These are phyloP conservation scores for Ustilago trichophora DNA, from an alignment of 1,284 basidiomycete genomes.

Conservation along the genomic window DNA sequence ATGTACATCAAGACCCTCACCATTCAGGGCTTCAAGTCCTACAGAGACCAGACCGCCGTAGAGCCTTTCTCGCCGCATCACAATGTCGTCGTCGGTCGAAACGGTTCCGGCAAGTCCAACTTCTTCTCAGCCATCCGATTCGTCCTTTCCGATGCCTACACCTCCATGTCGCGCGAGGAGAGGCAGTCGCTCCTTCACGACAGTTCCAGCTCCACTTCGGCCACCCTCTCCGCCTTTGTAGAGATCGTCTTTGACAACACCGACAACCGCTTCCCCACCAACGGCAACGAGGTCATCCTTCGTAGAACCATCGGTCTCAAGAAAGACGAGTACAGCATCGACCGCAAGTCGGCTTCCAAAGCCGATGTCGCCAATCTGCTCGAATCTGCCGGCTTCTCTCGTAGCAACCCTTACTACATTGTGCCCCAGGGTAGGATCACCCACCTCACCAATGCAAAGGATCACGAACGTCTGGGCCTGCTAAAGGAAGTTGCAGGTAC, in stretches of 20 bases:
- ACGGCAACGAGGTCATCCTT: slow-evolving; percentile 59
- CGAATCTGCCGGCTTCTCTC: slow-evolving; percentile 84
- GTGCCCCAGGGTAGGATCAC: slow-evolving; percentile 99
- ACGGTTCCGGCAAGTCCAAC: slow-evolving; percentile 67
- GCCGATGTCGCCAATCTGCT: slow-evolving; percentile 83
- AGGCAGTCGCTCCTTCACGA: slow-evolving; percentile 91
- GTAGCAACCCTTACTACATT: slow-evolving; percentile 98
- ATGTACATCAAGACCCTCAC: slow-evolving; percentile 60
- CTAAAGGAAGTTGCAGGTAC: slow-evolving; percentile 99
- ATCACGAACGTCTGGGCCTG: slow-evolving; percentile 88
- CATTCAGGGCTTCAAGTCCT: slow-evolving; percentile 88
- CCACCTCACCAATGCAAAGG: slow-evolving; percentile 94
- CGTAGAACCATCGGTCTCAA: slow-evolving; percentile 87
- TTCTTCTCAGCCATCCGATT: slow-evolving; percentile 80
- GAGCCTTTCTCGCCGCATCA: slow-evolving; percentile 69
- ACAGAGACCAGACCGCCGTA: slow-evolving; percentile 73
- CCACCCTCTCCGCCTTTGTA: slow-evolving; percentile 92
- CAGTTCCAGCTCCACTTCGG: slow-evolving; percentile 80
- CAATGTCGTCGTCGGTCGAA: slow-evolving; percentile 67
- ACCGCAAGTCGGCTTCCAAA: slow-evolving; percentile 93
- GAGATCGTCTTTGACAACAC: slow-evolving; percentile 68
- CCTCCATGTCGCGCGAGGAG: slow-evolving; percentile 92
- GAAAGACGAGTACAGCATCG: slow-evolving; percentile 98
- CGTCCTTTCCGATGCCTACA: slow-evolving; percentile 96
- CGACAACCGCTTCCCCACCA: slow-evolving; percentile 79